Evolutionary conservation across 192 early-diverging fungal species (phyloP).

Genomic region (Linnemannia zychae): DNA sequence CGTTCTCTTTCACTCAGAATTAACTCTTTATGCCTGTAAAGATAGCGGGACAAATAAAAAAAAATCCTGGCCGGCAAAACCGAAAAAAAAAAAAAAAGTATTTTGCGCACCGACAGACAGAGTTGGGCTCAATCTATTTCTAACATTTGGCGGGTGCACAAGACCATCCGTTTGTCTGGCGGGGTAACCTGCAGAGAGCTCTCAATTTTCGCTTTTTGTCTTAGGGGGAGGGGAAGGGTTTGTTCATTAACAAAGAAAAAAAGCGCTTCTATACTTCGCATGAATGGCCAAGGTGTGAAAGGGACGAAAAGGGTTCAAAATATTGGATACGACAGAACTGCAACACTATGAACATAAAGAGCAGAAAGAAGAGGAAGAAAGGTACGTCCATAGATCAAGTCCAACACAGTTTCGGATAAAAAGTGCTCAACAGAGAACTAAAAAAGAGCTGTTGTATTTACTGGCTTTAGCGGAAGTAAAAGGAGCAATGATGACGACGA

Average conservation of each 20-base stretch:
- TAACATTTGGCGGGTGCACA: not conserved
- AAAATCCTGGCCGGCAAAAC: not conserved
- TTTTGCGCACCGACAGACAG: not conserved
- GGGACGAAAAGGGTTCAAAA: too few relatives aligned
- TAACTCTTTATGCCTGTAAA: not conserved
- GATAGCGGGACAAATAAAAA: not conserved
- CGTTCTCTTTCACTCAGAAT: too few relatives aligned
- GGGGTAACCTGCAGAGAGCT: too few relatives aligned
- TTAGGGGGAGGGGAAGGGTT: too few relatives aligned
- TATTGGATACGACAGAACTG: too few relatives aligned
- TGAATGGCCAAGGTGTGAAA: too few relatives aligned
- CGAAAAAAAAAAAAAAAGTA: not conserved
- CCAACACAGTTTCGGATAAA: not conserved
- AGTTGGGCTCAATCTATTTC: constrained; percentile 1
- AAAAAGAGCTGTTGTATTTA: not conserved
- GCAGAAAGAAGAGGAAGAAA: not conserved
- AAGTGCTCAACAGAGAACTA: not conserved
- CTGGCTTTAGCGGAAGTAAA: not conserved
- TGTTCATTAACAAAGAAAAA: too few relatives aligned
- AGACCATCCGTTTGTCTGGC: too few relatives aligned
- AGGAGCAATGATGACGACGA: not conserved
- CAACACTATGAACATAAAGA: not conserved
- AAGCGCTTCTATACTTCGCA: too few relatives aligned
- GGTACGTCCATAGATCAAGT: not conserved
- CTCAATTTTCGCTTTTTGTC: too few relatives aligned